These are phyloP conservation scores for Vicia sativa DNA, from an alignment of 306 rosid genomes.

Conservation along the genomic window DNA sequence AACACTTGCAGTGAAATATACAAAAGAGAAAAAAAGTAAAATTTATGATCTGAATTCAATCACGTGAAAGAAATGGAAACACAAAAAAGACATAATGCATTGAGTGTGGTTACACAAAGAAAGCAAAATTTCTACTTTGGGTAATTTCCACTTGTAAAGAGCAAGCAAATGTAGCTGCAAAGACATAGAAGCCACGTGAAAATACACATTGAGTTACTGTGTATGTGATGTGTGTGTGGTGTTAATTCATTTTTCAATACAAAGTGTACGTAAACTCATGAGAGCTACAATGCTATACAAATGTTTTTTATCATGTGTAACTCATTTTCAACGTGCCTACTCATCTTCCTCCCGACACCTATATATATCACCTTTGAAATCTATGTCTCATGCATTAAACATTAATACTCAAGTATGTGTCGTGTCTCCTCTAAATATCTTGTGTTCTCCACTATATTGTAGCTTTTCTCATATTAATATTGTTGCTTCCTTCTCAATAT, in stretches of 20 bases:
- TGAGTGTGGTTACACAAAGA: conserved; percentile 34
- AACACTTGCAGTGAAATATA: conserved; percentile 20
- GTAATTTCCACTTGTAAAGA: conserved; percentile 37
- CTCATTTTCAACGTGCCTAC: conserved; percentile 48
- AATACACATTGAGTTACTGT: conserved; percentile 36
- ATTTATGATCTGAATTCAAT: conserved; percentile 20
- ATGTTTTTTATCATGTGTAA: conserved; percentile 39
- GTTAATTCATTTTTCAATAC: conserved; percentile 31
- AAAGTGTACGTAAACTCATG: conserved; percentile 28
- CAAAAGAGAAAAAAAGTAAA: neutral
- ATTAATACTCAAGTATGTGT: neutral
- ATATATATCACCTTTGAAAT: conserved; percentile 32
- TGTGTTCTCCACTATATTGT: neutral
- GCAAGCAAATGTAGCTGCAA: conserved; percentile 38
- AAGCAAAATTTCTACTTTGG: conserved; percentile 35
- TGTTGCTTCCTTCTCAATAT: neutral
- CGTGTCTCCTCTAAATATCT: neutral
- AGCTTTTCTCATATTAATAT: neutral
- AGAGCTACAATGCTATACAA: conserved; percentile 26
- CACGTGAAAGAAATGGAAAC: conserved; percentile 40
- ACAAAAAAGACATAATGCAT: conserved; percentile 35
- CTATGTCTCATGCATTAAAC: conserved; percentile 25
- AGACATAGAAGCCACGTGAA: conserved; percentile 38
- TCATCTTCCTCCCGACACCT: conserved; percentile 31
- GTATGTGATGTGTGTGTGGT: neutral